Evolutionary conservation across 192 early-diverging fungal species (phyloP), one percentile per base, ranked within the genome.

Genomic region (Dimargaris cristalligena): DNA sequence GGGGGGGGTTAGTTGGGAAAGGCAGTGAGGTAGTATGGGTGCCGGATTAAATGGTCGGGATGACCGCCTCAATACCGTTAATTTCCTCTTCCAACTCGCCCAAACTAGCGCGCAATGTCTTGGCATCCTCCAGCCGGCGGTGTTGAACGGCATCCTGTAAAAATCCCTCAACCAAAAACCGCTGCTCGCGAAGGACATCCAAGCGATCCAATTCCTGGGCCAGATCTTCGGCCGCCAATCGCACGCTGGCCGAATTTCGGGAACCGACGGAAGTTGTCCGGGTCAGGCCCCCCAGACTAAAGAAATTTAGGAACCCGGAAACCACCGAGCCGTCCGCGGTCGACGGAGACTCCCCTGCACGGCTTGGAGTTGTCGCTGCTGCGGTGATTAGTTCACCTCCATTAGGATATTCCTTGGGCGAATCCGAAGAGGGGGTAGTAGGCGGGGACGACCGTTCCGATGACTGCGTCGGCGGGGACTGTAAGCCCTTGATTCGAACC

Each of bases 121-220:
- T 68, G 0, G 80, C 82, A 66, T 89, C 87, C n/a, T 89, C 87
- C 60, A 84, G 72, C 35, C 78, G 74, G 25, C 85, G 76, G 38
- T 83, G 78, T 8, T 63, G 52, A 30, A 75, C 76, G 0, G 87
- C 87, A 8, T 86, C 79, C 16, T 69, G 52, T 22, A 89, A 80
- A 47, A 76, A 89, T 0, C 74, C 78, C 33, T 81, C 67, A 0
- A 89, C 82, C 0, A 74, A 65, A 26, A 64, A 69, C 10, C 80
- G 67, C 64, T 89, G 87, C 62, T 89, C 87, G 34, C 79, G 76
- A 57, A 83, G 74, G 14, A 83, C 75, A 9, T 73, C 69, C n/a
- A 87, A 58, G 25, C 57, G 60, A 31, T 72, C 57, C 51, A 69
- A 65, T 49, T 72, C 71, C n/a, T 63, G 29, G 18, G 20, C 14